A percentile compares a stretch with the other conserved stretches of the same genome.
Evolutionary conservation across 176 grass and related monocot species (phyloP).

Genomic region (Bromus sterilis): DNA sequence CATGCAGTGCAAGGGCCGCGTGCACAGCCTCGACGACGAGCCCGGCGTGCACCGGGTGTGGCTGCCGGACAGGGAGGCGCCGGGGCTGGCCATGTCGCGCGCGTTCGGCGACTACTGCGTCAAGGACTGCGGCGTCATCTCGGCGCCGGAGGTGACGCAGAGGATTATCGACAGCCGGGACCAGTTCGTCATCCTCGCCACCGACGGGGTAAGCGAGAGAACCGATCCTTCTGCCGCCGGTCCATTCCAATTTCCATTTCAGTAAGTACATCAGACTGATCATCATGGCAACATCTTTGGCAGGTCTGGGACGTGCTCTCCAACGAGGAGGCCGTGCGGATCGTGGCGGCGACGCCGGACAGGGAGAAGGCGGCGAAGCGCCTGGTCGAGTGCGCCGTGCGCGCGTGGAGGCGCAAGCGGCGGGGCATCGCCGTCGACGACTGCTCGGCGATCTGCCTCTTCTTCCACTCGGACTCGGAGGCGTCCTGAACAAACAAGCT

Average conservation of each 20-base stretch:
- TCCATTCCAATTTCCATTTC: no score
- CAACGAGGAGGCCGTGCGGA: conserved; percentile 83
- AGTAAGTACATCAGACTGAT: background rate
- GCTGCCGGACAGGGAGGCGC: conserved; percentile 48
- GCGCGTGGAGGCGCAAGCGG: conserved; percentile 58
- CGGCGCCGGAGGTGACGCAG: conserved; percentile 73
- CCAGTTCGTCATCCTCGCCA: conserved; percentile 83
- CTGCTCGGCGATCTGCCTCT: conserved; percentile 93
- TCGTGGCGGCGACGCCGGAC: conserved; percentile 58
- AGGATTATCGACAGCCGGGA: conserved; percentile 49
- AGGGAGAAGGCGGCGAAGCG: conserved; percentile 64
- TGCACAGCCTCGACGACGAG: conserved; percentile 68
- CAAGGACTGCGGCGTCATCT: conserved; percentile 83
- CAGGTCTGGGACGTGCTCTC: conserved; percentile 97
- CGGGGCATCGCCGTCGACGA: conserved; percentile 79
- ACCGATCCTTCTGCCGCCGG: no score
- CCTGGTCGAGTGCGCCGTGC: conserved; percentile 67
- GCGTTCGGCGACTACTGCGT: conserved; percentile 87
- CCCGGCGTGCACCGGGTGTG: conserved; percentile 80
- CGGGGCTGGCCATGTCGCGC: conserved; percentile 92
- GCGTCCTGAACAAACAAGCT: background rate
- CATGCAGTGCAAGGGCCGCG: conserved; percentile 58
- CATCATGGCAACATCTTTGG: background rate
- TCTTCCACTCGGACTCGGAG: conserved; percentile 58
- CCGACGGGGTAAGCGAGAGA: conserved; percentile 89